These are phyloP conservation scores for Bocquillonia castaneifolia DNA, from an alignment of 441 rosid species.

Conservation along the genomic window DNA sequence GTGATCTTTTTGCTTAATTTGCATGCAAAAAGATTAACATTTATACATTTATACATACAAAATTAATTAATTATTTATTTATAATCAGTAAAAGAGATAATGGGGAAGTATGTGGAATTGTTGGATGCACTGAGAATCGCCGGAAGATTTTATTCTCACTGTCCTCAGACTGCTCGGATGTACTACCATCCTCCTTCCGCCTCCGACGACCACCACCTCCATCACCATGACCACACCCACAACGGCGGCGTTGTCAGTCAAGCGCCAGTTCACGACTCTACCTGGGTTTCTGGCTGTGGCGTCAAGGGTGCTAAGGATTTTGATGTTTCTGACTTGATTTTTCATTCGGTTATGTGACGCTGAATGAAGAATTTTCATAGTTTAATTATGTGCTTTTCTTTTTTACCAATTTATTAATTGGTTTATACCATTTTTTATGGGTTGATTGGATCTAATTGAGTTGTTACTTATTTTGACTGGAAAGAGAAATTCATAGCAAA, in stretches of 20 bases:
- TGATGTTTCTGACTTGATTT: slow-evolving; percentile 21
- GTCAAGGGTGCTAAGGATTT: slow-evolving; percentile 22
- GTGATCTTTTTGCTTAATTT: too few relatives aligned
- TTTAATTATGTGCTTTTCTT: background rate
- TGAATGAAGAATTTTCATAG: background rate
- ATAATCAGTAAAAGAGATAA: too few relatives aligned
- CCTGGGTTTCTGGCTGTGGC: slow-evolving; percentile 13
- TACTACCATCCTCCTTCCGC: slow-evolving; percentile 54
- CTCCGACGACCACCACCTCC: slow-evolving; percentile 25
- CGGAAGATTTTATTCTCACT: slow-evolving; percentile 49
- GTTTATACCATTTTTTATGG: background rate
- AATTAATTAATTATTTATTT: too few relatives aligned
- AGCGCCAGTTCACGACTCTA: slow-evolving; percentile 12
- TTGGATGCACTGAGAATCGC: slow-evolving; percentile 42
- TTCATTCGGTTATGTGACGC: slow-evolving; percentile 27
- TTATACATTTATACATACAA: too few relatives aligned
- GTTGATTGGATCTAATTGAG: too few relatives aligned
- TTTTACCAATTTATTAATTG: background rate
- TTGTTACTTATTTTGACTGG: background rate
- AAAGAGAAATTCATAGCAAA: background rate
- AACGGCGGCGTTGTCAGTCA: slow-evolving; percentile 4
- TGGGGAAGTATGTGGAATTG: slow-evolving; percentile 26
- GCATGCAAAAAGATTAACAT: too few relatives aligned
- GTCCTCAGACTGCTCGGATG: slow-evolving; percentile 53
- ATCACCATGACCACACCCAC: slow-evolving; percentile 2